Evolutionary conservation across 176 grass and related monocot species (phyloP).

Genomic region (Oryza officinalis): DNA sequence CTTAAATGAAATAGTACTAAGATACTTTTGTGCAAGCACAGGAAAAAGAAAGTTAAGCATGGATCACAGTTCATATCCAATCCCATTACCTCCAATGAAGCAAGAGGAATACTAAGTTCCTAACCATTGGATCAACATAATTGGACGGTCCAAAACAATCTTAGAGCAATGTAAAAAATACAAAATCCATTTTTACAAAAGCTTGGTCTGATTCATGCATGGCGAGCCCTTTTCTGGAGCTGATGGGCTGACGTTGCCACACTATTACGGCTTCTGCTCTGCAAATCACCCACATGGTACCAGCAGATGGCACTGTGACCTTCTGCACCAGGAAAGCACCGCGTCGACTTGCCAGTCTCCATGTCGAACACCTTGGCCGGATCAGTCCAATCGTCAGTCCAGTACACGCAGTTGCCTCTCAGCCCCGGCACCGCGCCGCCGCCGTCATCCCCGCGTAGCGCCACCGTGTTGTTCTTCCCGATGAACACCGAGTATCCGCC

Average conservation of each 20-base stretch:
- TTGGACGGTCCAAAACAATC: no score
- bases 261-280: background rate
- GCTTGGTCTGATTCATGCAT: background rate
- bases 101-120: no score
- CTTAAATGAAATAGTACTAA: no score
- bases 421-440: background rate
- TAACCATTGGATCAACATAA: no score
- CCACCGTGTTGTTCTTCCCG: background rate
- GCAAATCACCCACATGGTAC: background rate
- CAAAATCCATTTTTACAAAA: no score
- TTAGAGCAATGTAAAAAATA: no score
- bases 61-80: no score
- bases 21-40: no score
- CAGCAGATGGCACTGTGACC: background rate
- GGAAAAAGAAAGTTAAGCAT: no score
- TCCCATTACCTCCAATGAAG: no score
- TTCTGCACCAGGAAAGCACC: background rate
- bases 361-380: background rate
- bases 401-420: conserved; percentile 10
- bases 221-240: background rate
- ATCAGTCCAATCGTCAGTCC: background rate
- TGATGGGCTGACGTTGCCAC: background rate
- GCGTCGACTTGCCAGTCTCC: background rate
- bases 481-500: background rate
- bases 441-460: background rate